Evolutionary conservation across 2,329 filamentous ascomycete genomes (phyloP), one percentile per base, ranked within the genome.

Genomic region (Fusarium papillatum): DNA sequence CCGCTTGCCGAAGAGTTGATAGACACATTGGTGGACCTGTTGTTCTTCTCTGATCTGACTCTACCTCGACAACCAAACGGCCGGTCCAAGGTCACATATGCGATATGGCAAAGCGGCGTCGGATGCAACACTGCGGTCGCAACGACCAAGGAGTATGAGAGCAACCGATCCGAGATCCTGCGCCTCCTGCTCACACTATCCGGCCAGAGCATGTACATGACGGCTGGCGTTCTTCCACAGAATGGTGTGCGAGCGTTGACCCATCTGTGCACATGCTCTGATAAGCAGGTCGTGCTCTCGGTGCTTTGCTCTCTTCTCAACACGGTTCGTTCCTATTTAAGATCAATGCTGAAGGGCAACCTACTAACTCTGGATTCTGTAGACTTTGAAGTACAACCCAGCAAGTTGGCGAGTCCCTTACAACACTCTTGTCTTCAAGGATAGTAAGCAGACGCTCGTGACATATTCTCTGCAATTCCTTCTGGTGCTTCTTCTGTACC

Each of bases 61-160:
- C 90, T 98, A 19, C 95, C 96, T 13, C 91, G 89, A 69, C 90
- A 94, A 50, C 89, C 92, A 17, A 89, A 92, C 68, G 91, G 91
- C 66, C 95, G 94, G 81, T 90, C 90, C 74, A 97, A 97, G 83
- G 94, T 98, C 68, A 94, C 93, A 10, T 98, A 97, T 84, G 94
- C 95, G 66, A 98, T 99, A 82, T 99, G 97, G 97, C 95, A 98
- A 86, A 98, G 95, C 81, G 97, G 97, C 60, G 96, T 99, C 36
- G 97, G 97, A 17, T 98, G 96, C 87, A 98, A 98, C 83, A 95
- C 94, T 19, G 92, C 95, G 7, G 92, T 97, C 78, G 93, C 93
- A 13, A 96, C 95, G 5, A 98, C 93, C 64, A 98, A 95, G 83
- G 96, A 98, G 80, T 93, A 95, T 70, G 97, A 99, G 86, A 97